phyloP scores from a whole-genome alignment of 2,329 filamentous ascomycete species.

The Pezicula rhizophila region DNA sequence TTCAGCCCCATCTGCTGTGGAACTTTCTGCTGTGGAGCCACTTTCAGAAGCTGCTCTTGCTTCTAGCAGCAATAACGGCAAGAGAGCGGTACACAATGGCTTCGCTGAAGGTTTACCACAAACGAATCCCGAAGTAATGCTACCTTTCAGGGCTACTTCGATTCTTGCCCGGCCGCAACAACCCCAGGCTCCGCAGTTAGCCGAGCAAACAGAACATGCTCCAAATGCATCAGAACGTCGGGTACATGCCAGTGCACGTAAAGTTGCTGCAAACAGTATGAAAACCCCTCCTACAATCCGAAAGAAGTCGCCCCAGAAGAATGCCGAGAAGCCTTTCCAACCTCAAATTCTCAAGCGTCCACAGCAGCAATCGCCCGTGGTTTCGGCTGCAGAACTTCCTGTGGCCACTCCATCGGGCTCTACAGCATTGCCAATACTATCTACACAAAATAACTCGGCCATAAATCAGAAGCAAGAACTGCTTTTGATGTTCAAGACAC shows the following conservation, averaged over 20 bases:
- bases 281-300: conserved; percentile 16
- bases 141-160: conserved; percentile 21
- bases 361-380: conserved; percentile 27
- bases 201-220: conserved; percentile 4
- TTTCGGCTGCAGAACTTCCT: conserved; percentile 18
- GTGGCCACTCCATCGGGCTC: conserved; percentile 1
- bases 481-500: conserved; percentile 22
- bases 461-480: conserved; percentile 40
- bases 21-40: conserved; percentile 25
- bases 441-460: conserved; percentile 14
- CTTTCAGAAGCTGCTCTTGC: conserved; percentile 14
- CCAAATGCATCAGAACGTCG: not conserved
- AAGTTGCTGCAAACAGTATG: not conserved
- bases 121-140: conserved; percentile 19
- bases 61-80: conserved; percentile 15
- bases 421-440: conserved; percentile 2
- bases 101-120: conserved; percentile 12
- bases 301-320: conserved; percentile 19
- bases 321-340: conserved; percentile 39
- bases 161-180: conserved; percentile 22
- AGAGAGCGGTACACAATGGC: conserved; percentile 10
- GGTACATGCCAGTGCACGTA: not conserved
- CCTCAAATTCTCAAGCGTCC: conserved; percentile 48
- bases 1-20: conserved; percentile 16
- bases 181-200: conserved; percentile 1